phyloP scores from a whole-genome alignment of 371 early-diverging fungal genomes.

The Coemansia sp. region DNA sequence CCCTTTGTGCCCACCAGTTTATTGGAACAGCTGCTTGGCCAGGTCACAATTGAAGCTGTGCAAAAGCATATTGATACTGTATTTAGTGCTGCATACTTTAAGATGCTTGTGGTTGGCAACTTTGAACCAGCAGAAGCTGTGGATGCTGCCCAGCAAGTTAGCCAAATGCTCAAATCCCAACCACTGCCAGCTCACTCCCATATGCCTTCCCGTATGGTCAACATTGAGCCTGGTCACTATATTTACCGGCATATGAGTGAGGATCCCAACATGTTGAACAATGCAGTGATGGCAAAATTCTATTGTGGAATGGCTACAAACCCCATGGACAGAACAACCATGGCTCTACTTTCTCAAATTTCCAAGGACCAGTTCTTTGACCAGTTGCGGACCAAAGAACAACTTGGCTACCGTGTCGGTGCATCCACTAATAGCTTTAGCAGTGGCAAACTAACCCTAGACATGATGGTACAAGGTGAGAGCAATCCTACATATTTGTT shows the following conservation, averaged over 20 bases:
- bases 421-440: neutral
- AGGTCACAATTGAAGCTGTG: conserved; percentile 1
- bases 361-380: conserved; percentile 86
- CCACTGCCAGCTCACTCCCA: neutral
- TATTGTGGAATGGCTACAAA: conserved; percentile 9
- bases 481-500: conserved; percentile 62
- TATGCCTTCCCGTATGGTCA: neutral
- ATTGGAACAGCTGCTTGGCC: neutral
- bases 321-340: neutral
- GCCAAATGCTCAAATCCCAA: neutral
- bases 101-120: conserved; percentile 6
- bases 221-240: conserved; percentile 54
- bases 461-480: conserved; percentile 70
- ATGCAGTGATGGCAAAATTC: conserved; percentile 1
- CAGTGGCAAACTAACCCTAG: conserved; percentile 1
- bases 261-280: conserved; percentile 34
- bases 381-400: conserved; percentile 89
- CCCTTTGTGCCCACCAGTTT: neutral
- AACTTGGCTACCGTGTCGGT: conserved; percentile 33
- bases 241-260: conserved; percentile 59
- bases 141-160: neutral
- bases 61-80: neutral
- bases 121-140: neutral
- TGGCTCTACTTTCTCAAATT: conserved; percentile 16
- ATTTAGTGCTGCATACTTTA: neutral